A percentile compares a stretch with the other conserved stretches of the same genome.
Evolutionary conservation across 306 rosid species (phyloP).

Genomic region (Delonix regia): DNA sequence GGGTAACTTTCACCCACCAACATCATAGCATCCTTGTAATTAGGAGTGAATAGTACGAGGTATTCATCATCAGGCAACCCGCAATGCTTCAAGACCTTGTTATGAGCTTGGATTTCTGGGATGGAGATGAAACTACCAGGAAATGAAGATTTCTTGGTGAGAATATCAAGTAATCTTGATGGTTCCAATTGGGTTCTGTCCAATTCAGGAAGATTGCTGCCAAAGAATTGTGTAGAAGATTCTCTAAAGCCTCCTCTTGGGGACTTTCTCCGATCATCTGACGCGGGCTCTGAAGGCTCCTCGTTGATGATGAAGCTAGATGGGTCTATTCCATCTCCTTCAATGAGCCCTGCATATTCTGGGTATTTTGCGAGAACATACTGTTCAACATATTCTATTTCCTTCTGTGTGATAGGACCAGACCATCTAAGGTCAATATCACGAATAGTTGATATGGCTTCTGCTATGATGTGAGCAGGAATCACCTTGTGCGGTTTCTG

Average conservation of each 20-base stretch:
- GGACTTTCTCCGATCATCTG: constrained; percentile 65
- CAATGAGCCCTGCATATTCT: constrained; percentile 62
- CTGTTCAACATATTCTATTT: constrained; percentile 78
- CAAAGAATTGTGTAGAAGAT: constrained; percentile 53
- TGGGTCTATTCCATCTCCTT: constrained; percentile 60
- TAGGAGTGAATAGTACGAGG: constrained; percentile 78
- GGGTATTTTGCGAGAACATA: constrained; percentile 89
- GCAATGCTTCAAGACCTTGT: constrained; percentile 77
- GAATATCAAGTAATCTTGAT: constrained; percentile 81
- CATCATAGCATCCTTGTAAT: constrained; percentile 72
- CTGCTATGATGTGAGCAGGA: constrained; percentile 78
- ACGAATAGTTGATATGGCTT: constrained; percentile 71
- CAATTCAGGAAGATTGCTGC: constrained; percentile 71
- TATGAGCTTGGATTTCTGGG: constrained; percentile 72
- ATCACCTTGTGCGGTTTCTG: constrained; percentile 65
- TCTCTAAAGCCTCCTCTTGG: constrained; percentile 64
- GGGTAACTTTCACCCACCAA: constrained; percentile 84
- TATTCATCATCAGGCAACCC: constrained; percentile 75
- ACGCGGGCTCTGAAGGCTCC: constrained; percentile 52
- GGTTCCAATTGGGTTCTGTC: constrained; percentile 74
- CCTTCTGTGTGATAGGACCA: constrained; percentile 85
- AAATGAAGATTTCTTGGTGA: constrained; percentile 72
- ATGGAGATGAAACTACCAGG: constrained; percentile 79
- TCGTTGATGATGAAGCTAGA: constrained; percentile 65
- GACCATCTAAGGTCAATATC: constrained; percentile 89